Conservation (phyloP, 768 basidiomycete species). For the Calvatia gigantea region DNA sequence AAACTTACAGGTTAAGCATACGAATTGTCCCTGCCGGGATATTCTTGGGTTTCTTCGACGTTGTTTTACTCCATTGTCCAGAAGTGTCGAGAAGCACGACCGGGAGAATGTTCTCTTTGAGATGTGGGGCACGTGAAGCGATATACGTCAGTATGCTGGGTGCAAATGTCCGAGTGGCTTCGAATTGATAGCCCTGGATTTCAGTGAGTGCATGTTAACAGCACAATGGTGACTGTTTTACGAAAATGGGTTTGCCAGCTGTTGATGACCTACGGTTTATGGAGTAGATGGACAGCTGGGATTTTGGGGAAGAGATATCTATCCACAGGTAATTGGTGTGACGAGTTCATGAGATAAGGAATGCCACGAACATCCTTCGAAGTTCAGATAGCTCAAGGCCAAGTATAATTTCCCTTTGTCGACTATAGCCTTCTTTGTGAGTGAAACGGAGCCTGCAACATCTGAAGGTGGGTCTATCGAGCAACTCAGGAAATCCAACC, state of each 20-base stretch:
- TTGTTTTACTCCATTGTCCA: slow-evolving; percentile 31
- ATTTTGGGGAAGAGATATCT: slow-evolving; percentile 37
- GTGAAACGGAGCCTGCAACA: slow-evolving; percentile 15
- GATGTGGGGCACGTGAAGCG: slow-evolving; percentile 26
- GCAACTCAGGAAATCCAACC: slow-evolving; percentile 5
- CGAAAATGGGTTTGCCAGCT: background rate
- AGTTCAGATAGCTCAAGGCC: slow-evolving; percentile 52
- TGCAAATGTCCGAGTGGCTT: slow-evolving; percentile 36
- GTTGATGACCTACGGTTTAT: slow-evolving; percentile 3
- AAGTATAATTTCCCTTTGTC: slow-evolving; percentile 40
- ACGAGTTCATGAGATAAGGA: background rate
- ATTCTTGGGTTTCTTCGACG: slow-evolving; percentile 29
- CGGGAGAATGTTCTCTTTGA: slow-evolving; percentile 1
- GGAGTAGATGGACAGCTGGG: slow-evolving; percentile 23
- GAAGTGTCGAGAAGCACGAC: slow-evolving; percentile 43
- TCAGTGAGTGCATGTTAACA: background rate
- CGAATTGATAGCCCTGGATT: slow-evolving; percentile 29
- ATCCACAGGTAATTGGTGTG: background rate
- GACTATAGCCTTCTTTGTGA: slow-evolving; percentile 13
- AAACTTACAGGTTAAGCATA: slow-evolving; percentile 52
- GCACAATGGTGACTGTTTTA: background rate
- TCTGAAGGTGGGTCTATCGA: slow-evolving; percentile 11
- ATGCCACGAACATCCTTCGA: slow-evolving; percentile 51
- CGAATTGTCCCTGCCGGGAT: slow-evolving; percentile 43
- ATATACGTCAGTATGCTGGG: slow-evolving; percentile 45